Evolutionary conservation across 1,284 basidiomycete species (phyloP), one percentile per base, ranked within the genome.

Genomic region (Ceratobasidium sp.): DNA sequence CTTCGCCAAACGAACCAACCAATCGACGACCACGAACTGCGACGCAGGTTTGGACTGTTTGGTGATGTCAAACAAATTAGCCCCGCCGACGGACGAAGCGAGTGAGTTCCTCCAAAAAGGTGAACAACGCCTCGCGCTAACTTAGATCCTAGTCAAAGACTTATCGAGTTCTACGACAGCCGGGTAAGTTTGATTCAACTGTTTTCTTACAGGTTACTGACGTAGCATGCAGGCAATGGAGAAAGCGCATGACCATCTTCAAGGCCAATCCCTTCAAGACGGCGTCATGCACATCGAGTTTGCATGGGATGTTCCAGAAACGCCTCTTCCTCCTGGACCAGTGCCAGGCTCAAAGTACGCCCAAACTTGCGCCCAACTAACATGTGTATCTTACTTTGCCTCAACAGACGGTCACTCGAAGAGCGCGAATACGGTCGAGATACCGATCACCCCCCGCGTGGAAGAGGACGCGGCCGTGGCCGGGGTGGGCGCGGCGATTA

Each of bases 91-190:
- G 89, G 91, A 71, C 88, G 89, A 62, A 82, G 83, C 34, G 92
- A 94, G 93, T 94, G 75, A 74, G 87, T 83, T 8, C 18, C n/a
- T 18, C 9, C 32, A 26, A 57, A 18, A 62, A 16, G 0, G 34
- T 10, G 36, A 23, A 12, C 18, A 48, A 58, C 12, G 34, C 23
- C 23, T 9, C 30, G 32, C 18, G 39, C 73, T 45, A 65, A 28
- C 46, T 26, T n/a, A 23, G 2, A 46, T n/a, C 26, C 16, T 73
- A 95, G 93, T 76, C 89, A 93, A 78, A 88, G 91, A 72, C 89
- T 93, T 75, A 89, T 97, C 14, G 95, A 97, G 79, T 96, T 88
- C 78, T 97, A 90, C 78, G 95, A 97, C 79, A 92, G 87, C 52
- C 84, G 95, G 78, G 94, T 92, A 75, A 80, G 87, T 77, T 8